Evolutionary conservation across 768 basidiomycete genomes (phyloP).

Genomic region (Heimioporus sp.): DNA sequence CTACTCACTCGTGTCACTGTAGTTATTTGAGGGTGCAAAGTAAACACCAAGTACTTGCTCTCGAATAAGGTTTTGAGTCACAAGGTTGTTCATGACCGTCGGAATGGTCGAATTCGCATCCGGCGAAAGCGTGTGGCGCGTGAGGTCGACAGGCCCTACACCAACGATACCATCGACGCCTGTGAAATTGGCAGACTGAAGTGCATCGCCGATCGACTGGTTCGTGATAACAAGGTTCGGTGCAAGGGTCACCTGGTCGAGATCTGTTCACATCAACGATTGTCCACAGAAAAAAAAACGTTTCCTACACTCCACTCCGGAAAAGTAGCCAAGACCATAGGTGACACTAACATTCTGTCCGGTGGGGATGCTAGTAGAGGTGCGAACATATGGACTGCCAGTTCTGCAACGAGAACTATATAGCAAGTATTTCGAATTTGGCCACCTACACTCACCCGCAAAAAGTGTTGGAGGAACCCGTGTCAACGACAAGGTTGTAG

Average conservation of each 20-base stretch:
- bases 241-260: constrained; percentile 22
- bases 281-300: background rate
- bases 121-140: background rate
- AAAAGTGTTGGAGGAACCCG: constrained; percentile 29
- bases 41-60: constrained; percentile 14
- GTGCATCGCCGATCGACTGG: constrained; percentile 27
- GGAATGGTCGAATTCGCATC: constrained; percentile 8
- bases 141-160: constrained; percentile 19
- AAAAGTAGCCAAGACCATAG: constrained; percentile 11
- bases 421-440: background rate
- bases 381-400: constrained; percentile 11
- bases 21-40: constrained; percentile 17
- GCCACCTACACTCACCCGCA: constrained; percentile 2
- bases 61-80: constrained; percentile 14
- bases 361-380: constrained; percentile 18
- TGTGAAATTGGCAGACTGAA: constrained; percentile 5
- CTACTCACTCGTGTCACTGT: constrained; percentile 11
- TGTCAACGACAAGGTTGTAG: constrained; percentile 27
- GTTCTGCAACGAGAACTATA: constrained; percentile 7
- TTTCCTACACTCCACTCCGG: constrained; percentile 35
- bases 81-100: constrained; percentile 23
- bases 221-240: constrained; percentile 17
- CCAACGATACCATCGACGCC: constrained; percentile 25
- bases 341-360: constrained; percentile 8
- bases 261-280: constrained; percentile 1